Evolutionary conservation across 768 basidiomycete species (phyloP), one percentile per base, ranked within the genome.

Genomic region (Sistotremastrum niveocremeum): DNA sequence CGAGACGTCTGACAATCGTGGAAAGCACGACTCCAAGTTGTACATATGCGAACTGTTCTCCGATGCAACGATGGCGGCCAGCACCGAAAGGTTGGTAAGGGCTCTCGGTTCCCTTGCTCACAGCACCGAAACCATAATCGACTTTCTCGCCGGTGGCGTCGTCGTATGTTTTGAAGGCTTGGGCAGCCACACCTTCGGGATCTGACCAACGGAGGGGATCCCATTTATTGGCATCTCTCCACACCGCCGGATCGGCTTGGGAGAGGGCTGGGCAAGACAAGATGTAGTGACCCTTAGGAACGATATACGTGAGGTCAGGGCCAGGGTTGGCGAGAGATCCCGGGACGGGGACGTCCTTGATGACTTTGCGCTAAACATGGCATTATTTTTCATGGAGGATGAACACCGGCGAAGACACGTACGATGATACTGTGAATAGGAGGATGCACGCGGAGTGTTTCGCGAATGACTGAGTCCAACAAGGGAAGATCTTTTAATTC

Each of bases 1-100:
- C 85, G 46, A 88, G 65, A 47, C 74, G 67, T 44, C 91, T 79
- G 42, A 97, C 67, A 49, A 98, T 58, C 8, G 82, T 84, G 4
- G 79, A 62, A 53, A 98, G 68, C 61, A 98, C 72, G 5, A 81
- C 79, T 35, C 89, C 85, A 7, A 98, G 66, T 65, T 99, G 95
- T 51, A 97, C 66, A 63, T 95, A 93, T 29, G 95, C 95, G 58
- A 98, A 98, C 67, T 81, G 84, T 65, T 93, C 90, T 52, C 90
- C 88, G 50, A 97, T 93, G 62, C 88, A 98, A 52, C 93, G 72
- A 67, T 97, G 94, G 56, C 86, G 74, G 31, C 95, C 95, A 44
- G 95, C 94, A 51, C 95, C 95, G 56, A 99, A 99, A 2, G 95
- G 95, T 60, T 95, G 87, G 62, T 98, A 97, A 42, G 88, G 89